Base-by-base conservation (phyloP, 768 basidiomycete genomes). In the Xerocomus brunneocitrinus region DNA sequence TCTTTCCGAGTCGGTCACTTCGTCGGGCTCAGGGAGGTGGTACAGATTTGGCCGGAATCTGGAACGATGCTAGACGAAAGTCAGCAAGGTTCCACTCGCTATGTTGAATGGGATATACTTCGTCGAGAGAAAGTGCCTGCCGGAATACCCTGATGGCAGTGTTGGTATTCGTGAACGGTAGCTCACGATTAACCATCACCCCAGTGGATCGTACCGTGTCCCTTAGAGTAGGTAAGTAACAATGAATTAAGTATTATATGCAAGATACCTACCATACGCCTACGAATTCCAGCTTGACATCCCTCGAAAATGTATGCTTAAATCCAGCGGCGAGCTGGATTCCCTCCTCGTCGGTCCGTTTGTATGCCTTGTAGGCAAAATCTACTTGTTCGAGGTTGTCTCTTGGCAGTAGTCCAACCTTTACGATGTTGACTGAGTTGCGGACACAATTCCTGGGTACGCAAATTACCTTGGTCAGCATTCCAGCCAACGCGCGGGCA, bases 191-290 rank as follows among this genome's bases (percentile, higher is more conserved):
- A 70, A 75, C 70, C n/a, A 91, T 52, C 1, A 86, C 59, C 0
- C 90, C 90, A 22, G 89, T 88, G 49, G 86, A 86, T 8, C 84
- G 74, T 3, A 92, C 89, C 0, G 89, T 92, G 54, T 92, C 89
- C 89, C 88, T 80, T 50, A 36, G 5, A 19, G 39, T 16, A 38
- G 25, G 30, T 67, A 28, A 58, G 43, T 3, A 30, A 54, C 39
- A 31, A 22, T 40, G 10, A 46, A 13, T 16, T n/a, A 8, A 14
- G 16, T 24, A 39, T 4, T 4, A 35, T 35, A 27, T 47, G 30
- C 45, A 38, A 1, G 32, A 39, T 8, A 30, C 79, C 25, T 58
- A 87, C 88, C 88, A 91, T 44, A 89, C 83, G 1, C 90, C 90
- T 44, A 93, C 67, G 50, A 91, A 91, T 13, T 90, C 85, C n/a